Base-by-base conservation (phyloP, 169 alveolate species). In the Plasmodium billcollinsi region DNA sequence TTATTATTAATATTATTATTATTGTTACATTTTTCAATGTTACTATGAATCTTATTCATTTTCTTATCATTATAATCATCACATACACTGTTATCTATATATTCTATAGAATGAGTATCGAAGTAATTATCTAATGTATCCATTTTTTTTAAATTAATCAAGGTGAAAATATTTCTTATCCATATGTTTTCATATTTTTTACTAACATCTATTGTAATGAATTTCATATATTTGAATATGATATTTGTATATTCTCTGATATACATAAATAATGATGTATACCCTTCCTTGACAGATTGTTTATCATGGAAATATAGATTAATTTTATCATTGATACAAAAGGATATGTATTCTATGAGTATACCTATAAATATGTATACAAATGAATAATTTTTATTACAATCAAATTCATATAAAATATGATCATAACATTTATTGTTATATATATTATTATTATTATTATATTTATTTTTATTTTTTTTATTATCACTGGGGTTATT, bases 211-310 rank as follows among this genome's bases (percentile, higher is more conserved):
- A 69, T 1, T 39, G 83, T 61, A 14, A 39, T 24, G 24, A 18
- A 69, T 14, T 83, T 83, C 74, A 83, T 83, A 49, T 83, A 83
- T 39, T 69, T 83, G 61, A 67, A 83, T 14, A 63, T 43, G 33
- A 67, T 50, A 15, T 83, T 83, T 39, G 85, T 69, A 52, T 69
- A 83, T 21, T 70, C 85, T 20, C 20, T 83, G 4, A 83, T 5
- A 49, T 83, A 67, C 8, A 33, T 14, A 49, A 83, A 5, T 21
- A 83, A 47, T 14, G 24, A 8, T 58, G 15, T 18, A 49, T 69
- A 72, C 49, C 18, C 62, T 14, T 12, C 59, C 29, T 59, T 62
- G 2, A 83, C 6, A 20, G 18, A 29, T 15, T 83, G 85, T 39
- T 5, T 7, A n/a, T 83, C 70, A 3, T 54, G 18, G 61, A 69